These are phyloP conservation scores for Phytopythium sindhum DNA, from an alignment of 352 stramenopile genomes.

Conservation along the genomic window DNA sequence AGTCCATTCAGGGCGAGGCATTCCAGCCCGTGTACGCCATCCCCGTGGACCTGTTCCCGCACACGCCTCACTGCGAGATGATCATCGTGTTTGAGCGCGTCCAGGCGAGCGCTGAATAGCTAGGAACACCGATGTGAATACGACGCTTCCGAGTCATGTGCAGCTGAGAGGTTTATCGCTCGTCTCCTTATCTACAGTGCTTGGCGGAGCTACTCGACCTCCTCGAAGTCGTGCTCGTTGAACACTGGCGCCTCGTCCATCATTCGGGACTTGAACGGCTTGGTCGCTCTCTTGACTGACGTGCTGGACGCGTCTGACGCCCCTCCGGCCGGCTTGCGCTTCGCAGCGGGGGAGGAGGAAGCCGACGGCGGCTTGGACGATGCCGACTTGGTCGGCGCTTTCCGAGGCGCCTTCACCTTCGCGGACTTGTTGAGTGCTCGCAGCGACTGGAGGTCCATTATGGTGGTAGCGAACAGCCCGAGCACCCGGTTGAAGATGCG, in stretches of 20 bases:
- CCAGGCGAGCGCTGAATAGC: conserved; percentile 22
- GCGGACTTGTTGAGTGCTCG: conserved; percentile 63
- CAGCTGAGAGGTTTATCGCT: background rate
- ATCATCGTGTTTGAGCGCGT: conserved; percentile 96
- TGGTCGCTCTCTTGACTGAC: conserved; percentile 51
- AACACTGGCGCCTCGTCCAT: conserved; percentile 68
- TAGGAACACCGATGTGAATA: background rate
- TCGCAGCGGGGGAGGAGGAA: conserved; percentile 17
- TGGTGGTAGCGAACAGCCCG: conserved; percentile 46
- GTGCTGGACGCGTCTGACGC: conserved; percentile 11
- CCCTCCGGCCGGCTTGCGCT: conserved; percentile 33
- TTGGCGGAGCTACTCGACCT: conserved; percentile 25
- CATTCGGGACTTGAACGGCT: conserved; percentile 76
- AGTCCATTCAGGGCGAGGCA: conserved; percentile 87
- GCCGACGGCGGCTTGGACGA: conserved; percentile 23
- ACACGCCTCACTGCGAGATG: conserved; percentile 98
- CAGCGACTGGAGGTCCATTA: conserved; percentile 69
- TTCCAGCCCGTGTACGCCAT: conserved; percentile 92
- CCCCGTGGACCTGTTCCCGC: conserved; percentile 99
- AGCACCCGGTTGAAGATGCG: conserved; percentile 78
- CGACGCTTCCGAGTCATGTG: background rate
- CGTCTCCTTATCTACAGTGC: background rate
- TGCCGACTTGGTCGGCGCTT: conserved; percentile 26
- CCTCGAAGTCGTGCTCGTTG: conserved; percentile 61
- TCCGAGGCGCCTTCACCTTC: conserved; percentile 59